These are phyloP conservation scores for Boletus subparvulus DNA, from an alignment of 768 basidiomycete genomes.

Conservation along the genomic window DNA sequence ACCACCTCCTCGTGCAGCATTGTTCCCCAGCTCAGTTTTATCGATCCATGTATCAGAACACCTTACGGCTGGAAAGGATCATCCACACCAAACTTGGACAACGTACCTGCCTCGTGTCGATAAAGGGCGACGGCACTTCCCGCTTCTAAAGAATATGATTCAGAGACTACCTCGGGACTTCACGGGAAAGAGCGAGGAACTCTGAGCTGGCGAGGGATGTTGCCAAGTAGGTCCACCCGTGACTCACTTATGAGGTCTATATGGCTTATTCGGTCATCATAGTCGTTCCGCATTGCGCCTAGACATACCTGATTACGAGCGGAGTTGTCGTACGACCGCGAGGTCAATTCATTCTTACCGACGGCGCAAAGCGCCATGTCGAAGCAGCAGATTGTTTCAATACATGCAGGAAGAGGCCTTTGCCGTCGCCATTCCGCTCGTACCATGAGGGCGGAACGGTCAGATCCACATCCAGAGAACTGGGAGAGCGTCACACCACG, in stretches of 20 bases:
- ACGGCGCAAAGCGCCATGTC: constrained; percentile 1
- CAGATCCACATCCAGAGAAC: background rate
- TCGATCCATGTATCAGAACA: background rate
- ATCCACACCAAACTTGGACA: background rate
- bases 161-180: background rate
- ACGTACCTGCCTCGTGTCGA: background rate
- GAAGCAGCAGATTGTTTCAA: background rate
- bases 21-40: background rate
- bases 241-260: no score
- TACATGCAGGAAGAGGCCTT: background rate
- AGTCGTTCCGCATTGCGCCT: constrained; percentile 1
- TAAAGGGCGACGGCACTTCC: background rate
- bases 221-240: background rate
- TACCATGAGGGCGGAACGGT: background rate
- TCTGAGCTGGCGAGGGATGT: background rate
- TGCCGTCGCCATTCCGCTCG: constrained; percentile 1
- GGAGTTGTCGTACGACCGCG: background rate
- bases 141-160: background rate
- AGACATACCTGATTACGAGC: constrained; percentile 1
- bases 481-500: background rate
- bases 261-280: background rate
- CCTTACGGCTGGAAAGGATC: background rate
- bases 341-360: constrained; percentile 8
- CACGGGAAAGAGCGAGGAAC: background rate
- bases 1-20: background rate